Evolutionary conservation across 2,329 filamentous ascomycete genomes (phyloP), one percentile per base, ranked within the genome.

Genomic region (Aspergillus udagawae): DNA sequence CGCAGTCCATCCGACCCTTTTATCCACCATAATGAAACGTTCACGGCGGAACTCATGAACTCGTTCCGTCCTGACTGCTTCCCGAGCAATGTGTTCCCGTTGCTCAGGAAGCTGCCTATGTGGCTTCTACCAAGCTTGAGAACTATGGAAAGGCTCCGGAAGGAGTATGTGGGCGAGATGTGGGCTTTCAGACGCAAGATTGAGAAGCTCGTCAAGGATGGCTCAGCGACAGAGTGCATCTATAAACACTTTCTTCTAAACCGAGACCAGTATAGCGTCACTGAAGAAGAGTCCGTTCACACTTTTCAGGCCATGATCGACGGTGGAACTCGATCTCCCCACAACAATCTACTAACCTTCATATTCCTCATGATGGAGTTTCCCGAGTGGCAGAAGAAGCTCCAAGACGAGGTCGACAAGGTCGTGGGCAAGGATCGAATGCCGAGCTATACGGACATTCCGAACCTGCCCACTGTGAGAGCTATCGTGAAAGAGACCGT

Each of bases 351-450:
- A 4, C 44, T 49, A 20, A 54, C 52, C 9, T 27, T 54, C 45
- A 14, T 54, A 23, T 54, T 54, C 45, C 45, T 54, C n/a, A 54
- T 54, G 52, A 54, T 54, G 52, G 52, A 54, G 48, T 55, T 32
- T 28, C 54, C 54, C 3, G 49, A 55, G 49, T 55, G 54, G 54
- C 54, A 55, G 54, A 47, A 35, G 49, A 52, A 48, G 38, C 38
- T 55, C 4, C 49, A 52, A 25, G 35, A 52, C 8, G 54, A 55
- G 49, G 44, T 60, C 35, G 54, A 58, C 44, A 38, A 51, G 45
- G 47, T 57, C 29, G 50, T 55, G n/a, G 50, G 52, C 49, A 53
- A 44, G 55, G 56, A 42, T 53, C 41, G 29, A 55, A 53, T 58
- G 53, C 56, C 54, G 7, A 52, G 41, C 27, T 55, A 51, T 25